A percentile compares a stretch with the other conserved stretches of the same genome.
Evolutionary conservation across 2,329 filamentous ascomycete genomes (phyloP).

Genomic region (Hymenoscyphus scutula): DNA sequence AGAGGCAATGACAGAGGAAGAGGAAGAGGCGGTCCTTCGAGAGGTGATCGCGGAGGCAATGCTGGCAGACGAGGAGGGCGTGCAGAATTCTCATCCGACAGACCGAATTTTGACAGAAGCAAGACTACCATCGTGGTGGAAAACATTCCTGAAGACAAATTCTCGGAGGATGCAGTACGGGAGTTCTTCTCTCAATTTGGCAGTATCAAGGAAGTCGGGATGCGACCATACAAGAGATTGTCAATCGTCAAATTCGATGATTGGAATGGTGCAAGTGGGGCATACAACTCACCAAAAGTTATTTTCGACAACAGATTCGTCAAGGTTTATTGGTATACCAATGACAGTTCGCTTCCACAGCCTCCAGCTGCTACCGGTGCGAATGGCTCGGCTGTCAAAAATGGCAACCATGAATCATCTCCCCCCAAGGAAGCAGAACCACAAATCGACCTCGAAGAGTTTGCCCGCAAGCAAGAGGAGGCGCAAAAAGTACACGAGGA

Average conservation of each 20-base stretch:
- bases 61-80: conserved; percentile 30
- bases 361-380: conserved; percentile 31
- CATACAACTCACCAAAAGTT: conserved; percentile 73
- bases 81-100: conserved; percentile 62
- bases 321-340: conserved; percentile 76
- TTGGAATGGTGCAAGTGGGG: conserved; percentile 64
- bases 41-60: conserved; percentile 30
- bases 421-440: conserved; percentile 36
- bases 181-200: conserved; percentile 74
- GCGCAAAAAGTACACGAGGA: conserved; percentile 69
- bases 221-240: conserved; percentile 64
- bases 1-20: conserved; percentile 30
- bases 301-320: conserved; percentile 86
- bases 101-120: conserved; percentile 59
- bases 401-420: conserved; percentile 25
- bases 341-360: conserved; percentile 40
- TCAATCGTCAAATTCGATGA: conserved; percentile 68
- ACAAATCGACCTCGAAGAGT: conserved; percentile 67
- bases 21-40: conserved; percentile 36
- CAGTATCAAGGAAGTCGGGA: conserved; percentile 57
- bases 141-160: conserved; percentile 70
- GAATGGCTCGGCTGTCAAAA: conserved; percentile 27
- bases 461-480: conserved; percentile 66
- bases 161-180: conserved; percentile 62
- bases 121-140: conserved; percentile 73